Evolutionary conservation across 306 rosid species (phyloP).

Genomic region (Prunus campanulata): DNA sequence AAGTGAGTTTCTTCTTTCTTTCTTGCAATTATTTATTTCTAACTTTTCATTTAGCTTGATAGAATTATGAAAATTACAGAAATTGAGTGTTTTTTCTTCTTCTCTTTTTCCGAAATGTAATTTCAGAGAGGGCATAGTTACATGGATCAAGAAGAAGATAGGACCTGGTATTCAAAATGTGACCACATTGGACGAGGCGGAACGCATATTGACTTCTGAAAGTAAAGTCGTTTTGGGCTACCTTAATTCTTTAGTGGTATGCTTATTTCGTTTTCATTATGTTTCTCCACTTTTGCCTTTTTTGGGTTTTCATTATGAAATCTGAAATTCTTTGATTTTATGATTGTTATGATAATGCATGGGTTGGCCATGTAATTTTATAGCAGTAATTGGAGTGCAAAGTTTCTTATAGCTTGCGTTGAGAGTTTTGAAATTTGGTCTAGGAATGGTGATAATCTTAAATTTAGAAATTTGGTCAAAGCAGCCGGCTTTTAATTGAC

Average conservation of each 20-base stretch:
- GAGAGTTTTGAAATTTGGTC: background rate
- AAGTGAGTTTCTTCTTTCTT: conserved; percentile 45
- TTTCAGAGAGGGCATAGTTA: conserved; percentile 73
- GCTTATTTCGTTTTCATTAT: conserved; percentile 7
- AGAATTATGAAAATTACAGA: background rate
- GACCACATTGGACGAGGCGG: conserved; percentile 78
- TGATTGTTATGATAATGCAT: background rate
- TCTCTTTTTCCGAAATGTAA: background rate
- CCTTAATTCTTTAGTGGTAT: conserved; percentile 88
- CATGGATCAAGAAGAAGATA: conserved; percentile 93
- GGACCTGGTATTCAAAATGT: conserved; percentile 86
- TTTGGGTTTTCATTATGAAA: background rate
- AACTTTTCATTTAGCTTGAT: background rate
- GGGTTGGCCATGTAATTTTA: background rate
- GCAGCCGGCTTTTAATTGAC: background rate
- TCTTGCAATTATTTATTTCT: conserved; percentile 7
- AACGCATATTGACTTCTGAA: conserved; percentile 62
- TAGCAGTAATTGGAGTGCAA: background rate
- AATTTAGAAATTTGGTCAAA: background rate
- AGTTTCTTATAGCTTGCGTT: background rate
- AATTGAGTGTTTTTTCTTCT: background rate
- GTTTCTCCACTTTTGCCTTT: background rate
- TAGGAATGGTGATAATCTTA: background rate
- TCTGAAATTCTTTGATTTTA: background rate
- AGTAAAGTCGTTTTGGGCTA: conserved; percentile 78